Evolutionary conservation across 2,329 filamentous ascomycete genomes (phyloP).

Genomic region (Fusarium sp.): DNA sequence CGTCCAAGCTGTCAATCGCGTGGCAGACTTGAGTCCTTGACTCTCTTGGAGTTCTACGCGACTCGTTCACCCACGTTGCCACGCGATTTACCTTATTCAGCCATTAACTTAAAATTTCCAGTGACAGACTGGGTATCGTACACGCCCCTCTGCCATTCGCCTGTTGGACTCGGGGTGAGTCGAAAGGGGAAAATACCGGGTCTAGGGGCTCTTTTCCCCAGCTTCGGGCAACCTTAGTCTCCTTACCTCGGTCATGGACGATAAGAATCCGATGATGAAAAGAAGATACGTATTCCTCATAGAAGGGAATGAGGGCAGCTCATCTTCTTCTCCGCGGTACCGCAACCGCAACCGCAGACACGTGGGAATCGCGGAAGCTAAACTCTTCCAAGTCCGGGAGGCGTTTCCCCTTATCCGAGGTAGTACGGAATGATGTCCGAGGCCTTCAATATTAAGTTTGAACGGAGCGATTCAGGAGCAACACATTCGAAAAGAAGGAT

Average conservation of each 20-base stretch:
- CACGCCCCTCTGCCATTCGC: slow-evolving; percentile 28
- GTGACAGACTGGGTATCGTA: neutral
- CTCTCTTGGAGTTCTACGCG: slow-evolving; percentile 21
- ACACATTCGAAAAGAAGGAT: neutral
- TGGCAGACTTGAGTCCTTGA: slow-evolving; percentile 26
- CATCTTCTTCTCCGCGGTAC: neutral
- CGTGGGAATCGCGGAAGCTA: slow-evolving; percentile 41
- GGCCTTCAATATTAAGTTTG: slow-evolving; percentile 12
- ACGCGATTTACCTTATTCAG: neutral
- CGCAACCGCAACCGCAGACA: slow-evolving; percentile 24
- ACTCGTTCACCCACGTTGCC: slow-evolving; percentile 29
- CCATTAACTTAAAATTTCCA: neutral
- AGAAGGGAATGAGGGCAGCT: no score
- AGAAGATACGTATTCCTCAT: neutral
- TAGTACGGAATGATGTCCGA: slow-evolving; percentile 19
- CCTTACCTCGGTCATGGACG: slow-evolving; percentile 19
- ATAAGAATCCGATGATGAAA: slow-evolving; percentile 2
- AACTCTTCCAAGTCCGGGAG: slow-evolving; percentile 3
- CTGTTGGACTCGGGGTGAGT: neutral
- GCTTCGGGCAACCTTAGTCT: slow-evolving; percentile 24
- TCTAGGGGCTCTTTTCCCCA: slow-evolving; percentile 17
- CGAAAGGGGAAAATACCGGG: slow-evolving; percentile 16
- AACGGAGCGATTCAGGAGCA: slow-evolving; percentile 17
- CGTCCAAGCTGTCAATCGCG: slow-evolving; percentile 39
- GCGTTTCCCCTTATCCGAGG: slow-evolving; percentile 22